A percentile compares a stretch with the other conserved stretches of the same genome.
Evolutionary conservation across 257 asterid genomes (phyloP).

Genomic region (Forsythia suspensa): DNA sequence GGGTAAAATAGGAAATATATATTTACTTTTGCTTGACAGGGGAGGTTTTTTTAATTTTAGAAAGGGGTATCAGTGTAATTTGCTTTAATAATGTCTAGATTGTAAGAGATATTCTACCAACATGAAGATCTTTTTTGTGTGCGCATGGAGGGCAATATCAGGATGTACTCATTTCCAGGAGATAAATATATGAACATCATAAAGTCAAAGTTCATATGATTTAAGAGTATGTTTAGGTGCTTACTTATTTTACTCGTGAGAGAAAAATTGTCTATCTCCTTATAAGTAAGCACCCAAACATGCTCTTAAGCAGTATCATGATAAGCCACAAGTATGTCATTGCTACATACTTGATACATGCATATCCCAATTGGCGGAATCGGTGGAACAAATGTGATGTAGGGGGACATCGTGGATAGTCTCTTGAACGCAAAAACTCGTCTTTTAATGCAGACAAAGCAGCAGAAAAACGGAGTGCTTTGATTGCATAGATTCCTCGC

Average conservation of each 20-base stretch:
- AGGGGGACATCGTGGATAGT: constrained; percentile 97
- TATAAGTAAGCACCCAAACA: too few relatives aligned
- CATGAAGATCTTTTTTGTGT: background rate
- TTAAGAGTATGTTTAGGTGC: too few relatives aligned
- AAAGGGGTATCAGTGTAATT: background rate
- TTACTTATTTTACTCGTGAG: too few relatives aligned
- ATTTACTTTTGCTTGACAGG: background rate
- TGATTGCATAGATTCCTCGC: constrained; percentile 90
- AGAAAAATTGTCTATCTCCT: too few relatives aligned
- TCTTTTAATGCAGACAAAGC: constrained; percentile 94
- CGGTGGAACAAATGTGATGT: constrained; percentile 97
- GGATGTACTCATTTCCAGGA: constrained; percentile 21
- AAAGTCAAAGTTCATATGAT: constrained; percentile 8
- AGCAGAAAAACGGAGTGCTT: constrained; percentile 96
- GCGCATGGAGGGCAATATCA: background rate
- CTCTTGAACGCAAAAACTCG: constrained; percentile 95
- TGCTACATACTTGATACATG: constrained; percentile 75
- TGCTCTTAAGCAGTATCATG: background rate
- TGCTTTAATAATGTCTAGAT: background rate
- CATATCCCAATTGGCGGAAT: constrained; percentile 97
- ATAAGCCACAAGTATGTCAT: constrained; percentile 18
- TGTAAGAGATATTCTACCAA: background rate
- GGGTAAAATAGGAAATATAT: background rate
- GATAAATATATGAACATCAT: constrained; percentile 5
- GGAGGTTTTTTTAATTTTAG: background rate